phyloP scores from a whole-genome alignment of 2,329 filamentous ascomycete species.

The Cladosporium velox region DNA sequence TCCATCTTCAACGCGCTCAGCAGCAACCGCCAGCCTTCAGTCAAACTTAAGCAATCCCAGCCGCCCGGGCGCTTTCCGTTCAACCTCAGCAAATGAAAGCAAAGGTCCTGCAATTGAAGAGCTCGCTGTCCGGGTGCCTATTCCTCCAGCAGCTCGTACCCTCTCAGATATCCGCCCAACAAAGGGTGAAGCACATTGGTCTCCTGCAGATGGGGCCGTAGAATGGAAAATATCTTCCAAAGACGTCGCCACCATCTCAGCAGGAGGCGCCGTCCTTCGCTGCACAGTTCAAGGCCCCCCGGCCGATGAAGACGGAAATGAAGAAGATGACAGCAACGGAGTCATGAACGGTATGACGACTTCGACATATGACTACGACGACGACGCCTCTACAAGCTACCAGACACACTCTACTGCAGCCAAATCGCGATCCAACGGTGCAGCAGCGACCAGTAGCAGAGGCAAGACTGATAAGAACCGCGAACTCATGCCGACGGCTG shows the following conservation, averaged over 20 bases:
- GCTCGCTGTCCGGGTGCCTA: conserved; percentile 73
- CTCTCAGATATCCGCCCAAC: conserved; percentile 78
- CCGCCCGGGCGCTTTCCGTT: conserved; percentile 29
- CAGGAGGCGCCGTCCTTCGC: conserved; percentile 60
- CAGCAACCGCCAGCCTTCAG: conserved; percentile 34
- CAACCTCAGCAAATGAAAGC: conserved; percentile 28
- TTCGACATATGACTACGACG: conserved; percentile 45
- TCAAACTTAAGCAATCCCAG: conserved; percentile 29
- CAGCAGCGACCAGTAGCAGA: conserved; percentile 12
- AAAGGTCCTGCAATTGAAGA: conserved; percentile 64
- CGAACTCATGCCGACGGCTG: conserved; percentile 51
- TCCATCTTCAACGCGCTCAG: conserved; percentile 25
- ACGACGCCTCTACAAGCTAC: conserved; percentile 33
- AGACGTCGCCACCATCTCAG: conserved; percentile 60
- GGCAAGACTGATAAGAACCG: conserved; percentile 37
- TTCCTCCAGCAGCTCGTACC: conserved; percentile 78
- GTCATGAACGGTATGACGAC: conserved; percentile 42
- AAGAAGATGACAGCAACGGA: conserved; percentile 42
- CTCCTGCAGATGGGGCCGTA: conserved; percentile 67
- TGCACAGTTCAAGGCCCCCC: conserved; percentile 73
- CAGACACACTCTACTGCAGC: conserved; percentile 17
- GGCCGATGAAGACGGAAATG: conserved; percentile 50
- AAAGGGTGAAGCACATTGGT: conserved; percentile 81
- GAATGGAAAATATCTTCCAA: conserved; percentile 84
- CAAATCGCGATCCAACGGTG: neutral